Evolutionary conservation across 2,329 filamentous ascomycete species (phyloP), one percentile per base, ranked within the genome.

Genomic region (Paecilomyces fulvus): DNA sequence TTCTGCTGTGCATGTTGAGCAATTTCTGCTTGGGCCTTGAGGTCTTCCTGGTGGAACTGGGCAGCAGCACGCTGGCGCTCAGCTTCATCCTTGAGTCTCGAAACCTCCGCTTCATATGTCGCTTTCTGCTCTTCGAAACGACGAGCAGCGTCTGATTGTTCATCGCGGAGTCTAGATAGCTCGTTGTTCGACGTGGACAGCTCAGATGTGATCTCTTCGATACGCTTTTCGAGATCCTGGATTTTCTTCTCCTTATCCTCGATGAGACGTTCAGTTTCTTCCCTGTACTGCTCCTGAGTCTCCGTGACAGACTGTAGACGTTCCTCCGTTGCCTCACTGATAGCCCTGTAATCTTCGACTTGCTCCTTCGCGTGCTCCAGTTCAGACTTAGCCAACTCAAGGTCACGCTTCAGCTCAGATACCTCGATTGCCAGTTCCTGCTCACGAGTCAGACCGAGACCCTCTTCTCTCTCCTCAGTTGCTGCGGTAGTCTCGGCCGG

Each of bases 21-120:
- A 66, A 99, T 97, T 49, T 95, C 89, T 28, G 92, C 92, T 72
- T 99, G 94, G 0, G 90, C 87, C 59, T 94, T 92, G 48, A 97
- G 83, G 65, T 97, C 92, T 65, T 95, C 88, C 68, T 95, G 90
- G 68, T 96, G 89, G 68, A 88, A 90, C 62, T 89, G 86, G 30
- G 90, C 86, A 52, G 91, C 87, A 59, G 90, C 88, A 58, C 85
- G 80, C 69, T 92, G 87, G 54, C 88, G 84, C 62, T 91, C 88
- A 57, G 88, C 87, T 63, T 95, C 88, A 51, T 95, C 90, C 70
- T 89, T 94, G 28, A 97, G 77, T 31, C 90, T 84, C 21, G 82
- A 79, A 54, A 96, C 84, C 66, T 97, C 90, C 9, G 87, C 80
- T 64, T 95, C 88, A 5, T 94, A 79, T 17, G 83, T 82, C 4